phyloP scores from a whole-genome alignment of 306 rosid genomes.

The Pyrus pyrifolia region DNA sequence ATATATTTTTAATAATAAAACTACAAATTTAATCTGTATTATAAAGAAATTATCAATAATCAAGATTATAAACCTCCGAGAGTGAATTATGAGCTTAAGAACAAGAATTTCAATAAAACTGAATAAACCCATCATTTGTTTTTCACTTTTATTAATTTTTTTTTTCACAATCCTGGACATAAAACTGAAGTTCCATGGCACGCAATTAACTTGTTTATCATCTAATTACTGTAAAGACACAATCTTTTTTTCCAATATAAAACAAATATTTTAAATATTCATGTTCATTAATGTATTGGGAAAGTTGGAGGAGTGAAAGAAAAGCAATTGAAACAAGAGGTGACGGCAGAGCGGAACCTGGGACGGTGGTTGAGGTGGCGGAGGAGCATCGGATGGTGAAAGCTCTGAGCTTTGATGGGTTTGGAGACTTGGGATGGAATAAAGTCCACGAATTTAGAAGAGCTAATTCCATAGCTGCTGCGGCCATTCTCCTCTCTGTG shows the following conservation, averaged over 20 bases:
- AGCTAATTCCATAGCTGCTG: constrained; percentile 6
- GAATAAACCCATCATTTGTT: neutral
- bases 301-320: neutral
- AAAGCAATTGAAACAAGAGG: neutral
- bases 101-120: neutral
- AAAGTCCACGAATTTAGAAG: neutral
- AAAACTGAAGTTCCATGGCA: neutral
- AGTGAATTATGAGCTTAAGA: neutral
- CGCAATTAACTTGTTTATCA: neutral
- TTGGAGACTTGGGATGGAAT: neutral
- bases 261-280: neutral
- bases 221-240: neutral
- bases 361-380: neutral
- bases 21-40: neutral
- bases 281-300: neutral
- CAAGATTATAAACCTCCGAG: neutral
- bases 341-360: constrained; percentile 1
- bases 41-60: neutral
- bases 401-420: constrained; percentile 1
- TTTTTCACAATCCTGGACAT: neutral
- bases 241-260: neutral
- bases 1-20: neutral
- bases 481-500: neutral
- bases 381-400: constrained; percentile 25
- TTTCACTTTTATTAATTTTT: neutral